A percentile compares a stretch with the other conserved stretches of the same genome.
phyloP scores from a whole-genome alignment of 208 protist species.

The Trypanosoma mega region DNA sequence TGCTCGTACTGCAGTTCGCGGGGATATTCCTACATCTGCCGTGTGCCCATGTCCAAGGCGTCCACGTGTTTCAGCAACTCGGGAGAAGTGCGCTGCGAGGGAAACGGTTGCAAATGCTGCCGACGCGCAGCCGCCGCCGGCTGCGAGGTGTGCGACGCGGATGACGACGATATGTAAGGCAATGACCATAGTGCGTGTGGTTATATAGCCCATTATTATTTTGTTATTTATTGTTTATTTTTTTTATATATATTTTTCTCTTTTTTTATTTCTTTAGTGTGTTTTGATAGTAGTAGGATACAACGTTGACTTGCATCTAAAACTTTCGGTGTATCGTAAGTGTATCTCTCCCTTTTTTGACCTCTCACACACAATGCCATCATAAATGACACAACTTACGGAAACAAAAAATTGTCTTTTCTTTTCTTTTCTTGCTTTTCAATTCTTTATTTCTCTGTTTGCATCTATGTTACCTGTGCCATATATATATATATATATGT shows the following conservation, averaged over 20 bases:
- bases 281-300: too few relatives aligned
- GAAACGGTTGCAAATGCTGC: constrained; percentile 27
- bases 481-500: neutral
- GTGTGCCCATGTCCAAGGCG: constrained; percentile 25
- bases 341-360: too few relatives aligned
- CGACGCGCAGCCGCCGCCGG: constrained; percentile 19
- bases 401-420: neutral
- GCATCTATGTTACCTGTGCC: neutral
- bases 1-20: constrained; percentile 38
- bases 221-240: neutral
- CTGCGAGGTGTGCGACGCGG: constrained; percentile 24
- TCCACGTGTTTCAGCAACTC: constrained; percentile 19
- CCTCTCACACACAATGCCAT: too few relatives aligned
- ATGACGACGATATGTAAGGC: constrained; percentile 4
- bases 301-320: too few relatives aligned
- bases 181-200: neutral
- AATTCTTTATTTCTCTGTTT: constrained; percentile 2
- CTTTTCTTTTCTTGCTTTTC: constrained; percentile 9
- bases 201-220: neutral
- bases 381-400: too few relatives aligned
- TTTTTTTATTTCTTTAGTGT: too few relatives aligned
- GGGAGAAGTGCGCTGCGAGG: constrained; percentile 30
- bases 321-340: too few relatives aligned
- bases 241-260: too few relatives aligned
- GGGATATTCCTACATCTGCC: constrained; percentile 53